These are phyloP conservation scores for Lenzites betulinus DNA, from an alignment of 768 basidiomycete genomes.

Conservation along the genomic window DNA sequence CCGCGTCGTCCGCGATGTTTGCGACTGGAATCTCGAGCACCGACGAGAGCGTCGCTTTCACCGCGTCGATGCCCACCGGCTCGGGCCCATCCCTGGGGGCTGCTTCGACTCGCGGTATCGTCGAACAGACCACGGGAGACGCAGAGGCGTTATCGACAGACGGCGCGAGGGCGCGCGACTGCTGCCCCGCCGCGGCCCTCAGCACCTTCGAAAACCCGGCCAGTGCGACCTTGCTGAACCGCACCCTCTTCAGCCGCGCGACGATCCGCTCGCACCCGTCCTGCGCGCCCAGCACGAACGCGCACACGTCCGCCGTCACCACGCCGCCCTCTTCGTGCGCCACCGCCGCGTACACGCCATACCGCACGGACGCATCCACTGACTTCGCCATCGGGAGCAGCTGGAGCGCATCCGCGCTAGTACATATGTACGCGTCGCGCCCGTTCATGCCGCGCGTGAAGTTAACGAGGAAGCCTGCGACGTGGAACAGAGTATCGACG, in stretches of 20 bases:
- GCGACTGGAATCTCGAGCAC: slow-evolving; percentile 43
- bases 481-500: slow-evolving; percentile 67
- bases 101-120: too few relatives aligned
- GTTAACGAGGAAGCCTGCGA: slow-evolving; percentile 72
- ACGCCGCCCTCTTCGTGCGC: neutral
- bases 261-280: slow-evolving; percentile 42
- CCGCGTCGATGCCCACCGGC: neutral
- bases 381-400: slow-evolving; percentile 40
- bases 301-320: slow-evolving; percentile 49
- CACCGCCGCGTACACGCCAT: slow-evolving; percentile 44
- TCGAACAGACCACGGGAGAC: too few relatives aligned
- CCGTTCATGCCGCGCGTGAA: slow-evolving; percentile 43
- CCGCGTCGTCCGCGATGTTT: slow-evolving; percentile 45
- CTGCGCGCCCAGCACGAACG: slow-evolving; percentile 39
- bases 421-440: slow-evolving; percentile 63
- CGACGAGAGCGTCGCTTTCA: slow-evolving; percentile 42
- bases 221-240: slow-evolving; percentile 58
- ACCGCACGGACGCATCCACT: slow-evolving; percentile 44
- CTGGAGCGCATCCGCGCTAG: slow-evolving; percentile 49
- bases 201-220: slow-evolving; percentile 39
- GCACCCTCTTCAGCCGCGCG: slow-evolving; percentile 56
- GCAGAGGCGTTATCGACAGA: too few relatives aligned
- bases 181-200: neutral
- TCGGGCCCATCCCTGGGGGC: too few relatives aligned
- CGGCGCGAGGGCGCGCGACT: neutral